These are phyloP conservation scores for Sordariomycetes sp. DNA, from an alignment of 2,329 filamentous ascomycete genomes.

Conservation along the genomic window DNA sequence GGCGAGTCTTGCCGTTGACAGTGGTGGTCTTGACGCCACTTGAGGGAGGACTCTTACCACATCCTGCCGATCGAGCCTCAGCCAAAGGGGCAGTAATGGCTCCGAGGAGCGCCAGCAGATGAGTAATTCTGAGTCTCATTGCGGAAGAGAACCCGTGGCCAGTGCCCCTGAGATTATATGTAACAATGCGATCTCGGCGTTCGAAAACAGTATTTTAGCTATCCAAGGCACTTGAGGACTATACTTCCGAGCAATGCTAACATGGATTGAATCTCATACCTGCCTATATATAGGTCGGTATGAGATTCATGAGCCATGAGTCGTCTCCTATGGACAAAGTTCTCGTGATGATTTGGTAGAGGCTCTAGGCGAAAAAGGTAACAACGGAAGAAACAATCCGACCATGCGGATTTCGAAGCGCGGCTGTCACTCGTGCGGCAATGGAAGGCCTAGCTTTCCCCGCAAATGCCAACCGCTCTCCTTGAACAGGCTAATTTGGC, in stretches of 20 bases:
- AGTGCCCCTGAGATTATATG: neutral
- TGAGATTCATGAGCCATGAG: neutral
- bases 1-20: slow-evolving; percentile 18
- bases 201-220: too few species aligned
- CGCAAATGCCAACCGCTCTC: neutral
- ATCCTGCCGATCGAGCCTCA: slow-evolving; percentile 15
- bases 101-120: neutral
- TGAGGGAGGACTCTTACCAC: slow-evolving; percentile 20
- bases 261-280: neutral
- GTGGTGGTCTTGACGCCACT: slow-evolving; percentile 20
- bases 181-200: too few species aligned
- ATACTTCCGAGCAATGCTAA: neutral
- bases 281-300: neutral
- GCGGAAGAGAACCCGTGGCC: neutral
- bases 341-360: too few species aligned
- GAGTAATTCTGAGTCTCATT: neutral
- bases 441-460: neutral
- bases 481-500: neutral
- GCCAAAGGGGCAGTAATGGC: neutral
- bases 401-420: neutral
- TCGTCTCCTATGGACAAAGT: too few species aligned
- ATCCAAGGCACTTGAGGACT: too few species aligned
- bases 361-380: neutral
- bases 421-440: neutral
- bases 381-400: neutral